Evolutionary conservation across 345 rosid species (phyloP).

Genomic region (Brassica incana): DNA sequence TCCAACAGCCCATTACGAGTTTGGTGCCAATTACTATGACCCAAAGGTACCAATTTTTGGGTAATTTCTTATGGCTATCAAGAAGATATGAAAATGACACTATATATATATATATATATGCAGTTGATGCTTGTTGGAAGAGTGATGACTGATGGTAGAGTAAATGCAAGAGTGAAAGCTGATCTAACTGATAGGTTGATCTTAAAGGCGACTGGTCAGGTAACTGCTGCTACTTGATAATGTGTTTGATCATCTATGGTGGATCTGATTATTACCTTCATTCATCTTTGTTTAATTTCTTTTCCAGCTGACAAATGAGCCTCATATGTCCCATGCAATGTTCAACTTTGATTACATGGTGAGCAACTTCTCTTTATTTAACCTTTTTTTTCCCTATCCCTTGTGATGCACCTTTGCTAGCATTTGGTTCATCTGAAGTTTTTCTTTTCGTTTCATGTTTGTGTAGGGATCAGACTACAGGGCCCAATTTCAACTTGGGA

Average conservation of each 20-base stretch:
- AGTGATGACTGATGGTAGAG: conserved; percentile 84
- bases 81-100: conserved; percentile 14
- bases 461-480: conserved; percentile 79
- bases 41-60: conserved; percentile 42
- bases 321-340: conserved; percentile 86
- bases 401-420: neutral
- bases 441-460: neutral
- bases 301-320: conserved; percentile 76
- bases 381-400: neutral
- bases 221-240: conserved; percentile 16
- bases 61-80: neutral
- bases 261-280: neutral
- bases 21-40: conserved; percentile 87
- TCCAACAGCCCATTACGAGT: conserved; percentile 88
- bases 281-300: conserved; percentile 28
- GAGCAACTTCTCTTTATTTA: neutral
- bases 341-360: conserved; percentile 95
- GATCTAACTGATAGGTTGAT: conserved; percentile 76
- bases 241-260: neutral
- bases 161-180: conserved; percentile 82
- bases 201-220: conserved; percentile 91
- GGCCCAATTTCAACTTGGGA: conserved; percentile 81
- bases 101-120: neutral
- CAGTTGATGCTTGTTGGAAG: conserved; percentile 96
- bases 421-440: neutral